These are phyloP conservation scores for Trifolium subterraneum DNA, from an alignment of 306 rosid species.

Conservation along the genomic window DNA sequence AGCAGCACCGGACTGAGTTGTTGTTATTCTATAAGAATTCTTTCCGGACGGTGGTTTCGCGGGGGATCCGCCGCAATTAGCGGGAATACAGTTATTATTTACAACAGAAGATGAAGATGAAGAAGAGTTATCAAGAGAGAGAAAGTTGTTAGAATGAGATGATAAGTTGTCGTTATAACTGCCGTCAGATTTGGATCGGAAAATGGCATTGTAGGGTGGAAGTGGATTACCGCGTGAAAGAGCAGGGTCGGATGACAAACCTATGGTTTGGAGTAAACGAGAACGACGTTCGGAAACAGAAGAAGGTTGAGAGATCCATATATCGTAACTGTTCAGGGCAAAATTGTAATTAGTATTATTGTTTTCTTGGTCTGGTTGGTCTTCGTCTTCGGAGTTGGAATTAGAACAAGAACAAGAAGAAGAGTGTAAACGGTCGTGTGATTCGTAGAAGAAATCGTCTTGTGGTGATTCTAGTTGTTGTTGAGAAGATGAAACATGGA, in stretches of 20 bases:
- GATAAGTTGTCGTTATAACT: no score
- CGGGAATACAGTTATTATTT: conserved; percentile 38
- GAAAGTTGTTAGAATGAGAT: neutral
- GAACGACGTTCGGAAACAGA: conserved; percentile 89
- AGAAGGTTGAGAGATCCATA: conserved; percentile 95
- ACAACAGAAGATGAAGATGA: conserved; percentile 47
- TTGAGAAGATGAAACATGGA: conserved; percentile 32
- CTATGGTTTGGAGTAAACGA: conserved; percentile 74
- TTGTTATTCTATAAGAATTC: conserved; percentile 42
- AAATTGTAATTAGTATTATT: conserved; percentile 40
- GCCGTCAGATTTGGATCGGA: conserved; percentile 71
- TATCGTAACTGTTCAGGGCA: conserved; percentile 62
- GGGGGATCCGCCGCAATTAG: conserved; percentile 46
- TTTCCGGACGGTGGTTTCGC: conserved; percentile 72
- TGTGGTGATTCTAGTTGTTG: neutral
- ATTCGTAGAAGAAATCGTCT: conserved; percentile 78
- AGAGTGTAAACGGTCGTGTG: conserved; percentile 84
- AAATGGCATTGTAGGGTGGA: conserved; percentile 30
- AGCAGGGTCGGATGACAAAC: conserved; percentile 70
- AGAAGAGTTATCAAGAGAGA: neutral
- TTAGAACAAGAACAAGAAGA: conserved; percentile 88
- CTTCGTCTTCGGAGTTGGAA: conserved; percentile 70
- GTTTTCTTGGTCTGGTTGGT: neutral
- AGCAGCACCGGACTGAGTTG: conserved; percentile 35
- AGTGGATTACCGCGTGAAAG: conserved; percentile 50